Evolutionary conservation across 345 rosid genomes (phyloP), one percentile per base, ranked within the genome.

Genomic region (Eucalyptus albens): DNA sequence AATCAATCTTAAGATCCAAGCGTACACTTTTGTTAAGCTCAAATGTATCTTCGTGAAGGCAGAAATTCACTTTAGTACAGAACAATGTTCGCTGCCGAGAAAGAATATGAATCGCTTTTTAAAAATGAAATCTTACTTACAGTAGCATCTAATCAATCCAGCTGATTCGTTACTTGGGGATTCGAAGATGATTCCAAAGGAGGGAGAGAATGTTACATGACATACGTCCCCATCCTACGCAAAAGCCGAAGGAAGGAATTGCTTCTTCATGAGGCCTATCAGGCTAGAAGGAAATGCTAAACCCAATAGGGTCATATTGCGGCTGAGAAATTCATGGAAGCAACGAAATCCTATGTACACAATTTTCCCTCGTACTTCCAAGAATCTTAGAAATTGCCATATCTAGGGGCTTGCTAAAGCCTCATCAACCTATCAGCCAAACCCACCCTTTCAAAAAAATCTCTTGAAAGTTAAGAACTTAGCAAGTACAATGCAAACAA

Each of bases 241-340:
- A 82, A 86, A 80, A 67, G 91, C 90, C 60, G 89, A 96, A 95
- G 97, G 72, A 96, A 94, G 93, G 98, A 92, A 97, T 97, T 92
- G 91, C 96, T 96, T 96, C 91, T 89, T 90, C 90, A 87, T 56
- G 91, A 92, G 95, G 92, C 92, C 91, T 88, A 55, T 91, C 88
- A 10, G 51, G 88, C 50, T 60, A 44, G 86, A 86, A 47, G 56
- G 15, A 92, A 92, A 97, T 94, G 86, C 98, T 92, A 92, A 96
- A 94, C 92, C 95, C 93, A 87, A 86, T 89, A 69, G 86, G 90
- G 89, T 90, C 88, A 92, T 86, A 60, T 95, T 94, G 94, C 94
- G 92, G 97, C 93, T 90, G 87, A 91, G 92, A 88, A 89, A 77
- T 86, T 91, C 91, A 77, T 33, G 89, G 92, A 95, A 92, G 94